Conservation (phyloP, 768 basidiomycete genomes). For the Phaeotremella skinneri region DNA sequence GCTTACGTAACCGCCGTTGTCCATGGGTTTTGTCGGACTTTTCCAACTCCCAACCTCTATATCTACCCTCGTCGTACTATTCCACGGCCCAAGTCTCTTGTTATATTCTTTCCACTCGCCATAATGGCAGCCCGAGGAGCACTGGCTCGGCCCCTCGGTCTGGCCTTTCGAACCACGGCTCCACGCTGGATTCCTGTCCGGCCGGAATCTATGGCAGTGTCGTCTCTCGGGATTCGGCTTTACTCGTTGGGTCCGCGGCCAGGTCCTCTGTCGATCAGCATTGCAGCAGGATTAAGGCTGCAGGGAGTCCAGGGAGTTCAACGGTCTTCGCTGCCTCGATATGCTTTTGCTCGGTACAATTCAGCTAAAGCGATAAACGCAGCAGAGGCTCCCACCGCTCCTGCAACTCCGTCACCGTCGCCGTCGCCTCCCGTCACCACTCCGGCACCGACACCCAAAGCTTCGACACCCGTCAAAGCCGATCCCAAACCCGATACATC, state of each 20-base stretch:
- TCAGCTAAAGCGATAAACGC: neutral
- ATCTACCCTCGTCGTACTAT: too few species aligned
- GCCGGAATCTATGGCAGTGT: neutral
- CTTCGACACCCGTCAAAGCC: conserved; percentile 11
- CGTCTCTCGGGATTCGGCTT: neutral
- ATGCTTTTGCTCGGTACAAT: neutral
- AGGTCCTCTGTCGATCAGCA: too few species aligned
- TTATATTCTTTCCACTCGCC: neutral
- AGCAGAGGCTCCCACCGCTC: neutral
- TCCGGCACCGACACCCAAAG: neutral
- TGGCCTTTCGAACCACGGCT: neutral
- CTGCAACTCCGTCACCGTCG: conserved; percentile 13
- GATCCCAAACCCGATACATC: conserved; percentile 33
- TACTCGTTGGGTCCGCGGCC: neutral
- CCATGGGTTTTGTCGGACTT: too few species aligned
- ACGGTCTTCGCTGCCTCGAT: too few species aligned
- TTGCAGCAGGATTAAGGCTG: too few species aligned
- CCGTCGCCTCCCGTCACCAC: neutral
- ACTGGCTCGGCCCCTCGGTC: conserved; percentile 4
- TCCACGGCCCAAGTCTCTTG: too few species aligned
- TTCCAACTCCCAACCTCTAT: too few species aligned
- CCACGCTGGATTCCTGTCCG: neutral
- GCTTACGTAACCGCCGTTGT: too few species aligned
- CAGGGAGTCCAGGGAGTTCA: too few species aligned
- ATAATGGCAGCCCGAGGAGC: conserved; percentile 5